Evolutionary conservation across 176 grass and related monocot species (phyloP).

Genomic region (Thalia dealbata): DNA sequence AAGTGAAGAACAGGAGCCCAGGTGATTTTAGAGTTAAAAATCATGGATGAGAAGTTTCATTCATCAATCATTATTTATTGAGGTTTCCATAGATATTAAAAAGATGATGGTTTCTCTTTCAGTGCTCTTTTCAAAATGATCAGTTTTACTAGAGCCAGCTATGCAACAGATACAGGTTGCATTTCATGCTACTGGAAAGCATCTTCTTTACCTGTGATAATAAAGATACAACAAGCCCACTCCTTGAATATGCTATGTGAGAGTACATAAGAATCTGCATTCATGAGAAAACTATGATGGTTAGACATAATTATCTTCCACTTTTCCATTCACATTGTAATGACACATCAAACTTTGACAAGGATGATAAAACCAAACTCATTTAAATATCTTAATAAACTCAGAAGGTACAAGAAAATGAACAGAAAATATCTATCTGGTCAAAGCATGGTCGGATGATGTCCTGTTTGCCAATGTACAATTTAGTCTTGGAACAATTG

Average conservation of each 20-base stretch:
- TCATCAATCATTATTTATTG: too few species aligned
- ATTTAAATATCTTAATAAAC: neutral
- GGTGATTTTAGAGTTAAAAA: too few species aligned
- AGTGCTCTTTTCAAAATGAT: neutral
- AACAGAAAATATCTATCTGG: neutral
- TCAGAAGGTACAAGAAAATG: neutral
- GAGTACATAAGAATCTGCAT: slow-evolving; percentile 61
- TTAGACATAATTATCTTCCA: neutral
- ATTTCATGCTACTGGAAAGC: neutral
- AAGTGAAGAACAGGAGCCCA: neutral
- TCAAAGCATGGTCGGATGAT: too few species aligned
- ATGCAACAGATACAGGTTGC: neutral
- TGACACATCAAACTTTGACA: neutral
- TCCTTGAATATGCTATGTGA: slow-evolving; percentile 39
- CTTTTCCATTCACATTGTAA: neutral
- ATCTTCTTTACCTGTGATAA: slow-evolving; percentile 54
- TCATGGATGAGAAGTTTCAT: too few species aligned
- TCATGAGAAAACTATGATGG: slow-evolving; percentile 26
- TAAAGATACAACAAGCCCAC: slow-evolving; percentile 37
- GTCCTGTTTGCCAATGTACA: too few species aligned
- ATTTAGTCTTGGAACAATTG: too few species aligned
- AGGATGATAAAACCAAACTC: neutral
- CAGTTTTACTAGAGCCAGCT: neutral
- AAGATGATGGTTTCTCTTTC: too few species aligned
- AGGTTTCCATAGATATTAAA: too few species aligned